Evolutionary conservation across 805 yeast genomes (phyloP), one percentile per base, ranked within the genome.

Genomic region (Cyberlindnera saturnus): DNA sequence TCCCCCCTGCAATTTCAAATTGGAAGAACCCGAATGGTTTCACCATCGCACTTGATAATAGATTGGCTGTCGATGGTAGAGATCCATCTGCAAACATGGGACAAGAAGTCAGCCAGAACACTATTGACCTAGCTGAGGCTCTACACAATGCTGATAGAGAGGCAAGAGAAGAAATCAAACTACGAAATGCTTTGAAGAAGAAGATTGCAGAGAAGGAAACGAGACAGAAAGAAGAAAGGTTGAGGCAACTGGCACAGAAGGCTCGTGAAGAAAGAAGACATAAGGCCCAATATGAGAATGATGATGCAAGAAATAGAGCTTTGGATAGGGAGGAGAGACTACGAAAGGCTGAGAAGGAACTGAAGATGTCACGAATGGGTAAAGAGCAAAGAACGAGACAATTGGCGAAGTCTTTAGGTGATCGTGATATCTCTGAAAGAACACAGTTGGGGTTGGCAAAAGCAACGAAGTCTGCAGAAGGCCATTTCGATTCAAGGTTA

Each of bases 1-100:
- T 93, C 28, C 98, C 98, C 0, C 81, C 96, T 0, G 87, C 95
- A 1, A 77, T 91, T 0, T 91, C 98, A 1, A 88, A 87, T 61
- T 93, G 98, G 97, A 90, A 89, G 62, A 93, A 93, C 61, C 86
- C 90, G 15, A 84, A 86, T 52, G 97, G 98, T 1, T 87, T 80
- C 58, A 80, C 96, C 1, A 81, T 90, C 36, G 79, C 84, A 1
- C 62, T 90, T 34, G 96, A 89, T 42, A 86, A 84, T 55, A 69
- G 97, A 46, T 67, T 86, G 43, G 72, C 79, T 2, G 73, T 74
- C 13, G 73, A 69, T 42, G 71, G 70, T 0, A 64, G 70, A 3
- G 63, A 61, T 28, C 62, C 56, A 10, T 63, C 65, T 6, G 61
- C 66, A 0, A 47, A 56, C 23, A 55, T 59, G 13, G 62, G 60